Base-by-base conservation (phyloP, 2,329 filamentous ascomycete genomes). In the Ophiocordyceps robertsii region DNA sequence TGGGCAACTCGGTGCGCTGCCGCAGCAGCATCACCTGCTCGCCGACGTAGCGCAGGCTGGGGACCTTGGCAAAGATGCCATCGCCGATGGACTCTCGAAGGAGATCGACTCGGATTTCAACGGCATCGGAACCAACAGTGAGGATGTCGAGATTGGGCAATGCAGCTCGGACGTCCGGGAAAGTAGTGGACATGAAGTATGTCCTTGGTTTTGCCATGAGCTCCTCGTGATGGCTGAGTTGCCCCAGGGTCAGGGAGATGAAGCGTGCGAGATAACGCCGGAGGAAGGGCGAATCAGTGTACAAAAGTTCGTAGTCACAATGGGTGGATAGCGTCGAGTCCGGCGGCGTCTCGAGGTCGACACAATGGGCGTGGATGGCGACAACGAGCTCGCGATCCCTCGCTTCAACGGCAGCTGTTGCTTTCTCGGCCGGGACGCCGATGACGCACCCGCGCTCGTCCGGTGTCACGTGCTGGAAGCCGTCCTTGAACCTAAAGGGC, bases 261-360 rank as follows among this genome's bases (percentile, higher is more conserved):
- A 89, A 92, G 32, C 86, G 76, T 10, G 84, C 77, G 38, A 92
- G 66, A 55, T 92, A 84, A 44, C 84, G 73, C 27, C 85, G 77
- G 47, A 82, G 79, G 57, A 84, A 85, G 1, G 81, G 74, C 9
- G 72, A 70, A 47, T 80, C 74, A 4, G 82, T 84, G 64, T 92
- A 93, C 17, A 93, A 70, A 51, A 90, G 92, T 58, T 93, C 86
- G 63, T 90, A 92, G 62, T 92, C 84, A 64, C 83, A 89, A 44
- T 73, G 62, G 24, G 75, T 67, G 14, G 80, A 86, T 21, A 88
- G 70, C 38, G 68, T 59, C 33, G 73, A 58, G 50, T 85, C 77
- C n/a, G 80, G 77, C 16, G 78, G 77, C 66, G 81, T 83, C 29
- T 77, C 78, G 43, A 78, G 68, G 52, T 80, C 77, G 47, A 87